Conservation (phyloP, 2,329 filamentous ascomycete genomes). For the Monosporascus sp. region DNA sequence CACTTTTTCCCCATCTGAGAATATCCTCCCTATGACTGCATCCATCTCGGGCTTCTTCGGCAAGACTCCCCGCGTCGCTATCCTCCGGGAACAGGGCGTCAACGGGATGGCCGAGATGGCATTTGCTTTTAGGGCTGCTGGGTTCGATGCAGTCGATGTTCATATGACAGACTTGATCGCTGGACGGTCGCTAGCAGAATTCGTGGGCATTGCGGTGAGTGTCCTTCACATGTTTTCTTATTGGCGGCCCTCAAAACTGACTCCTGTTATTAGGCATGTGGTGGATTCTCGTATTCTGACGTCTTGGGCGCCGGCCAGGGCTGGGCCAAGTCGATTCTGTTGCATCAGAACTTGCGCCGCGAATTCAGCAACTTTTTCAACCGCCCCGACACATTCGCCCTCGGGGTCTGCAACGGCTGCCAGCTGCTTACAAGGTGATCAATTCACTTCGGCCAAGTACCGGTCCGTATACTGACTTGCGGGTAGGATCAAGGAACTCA, state of each 20-base stretch:
- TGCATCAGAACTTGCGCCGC: slow-evolving; percentile 69
- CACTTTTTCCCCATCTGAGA: slow-evolving; percentile 73
- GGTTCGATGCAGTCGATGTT: slow-evolving; percentile 87
- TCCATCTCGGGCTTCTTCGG: slow-evolving; percentile 24
- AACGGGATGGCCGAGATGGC: slow-evolving; percentile 98
- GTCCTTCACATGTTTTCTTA: too few relatives aligned
- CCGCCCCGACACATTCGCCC: slow-evolving; percentile 80
- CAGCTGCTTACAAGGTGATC: slow-evolving; percentile 73
- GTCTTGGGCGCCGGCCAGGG: slow-evolving; percentile 92
- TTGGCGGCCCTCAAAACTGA: too few relatives aligned
- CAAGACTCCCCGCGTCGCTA: slow-evolving; percentile 71
- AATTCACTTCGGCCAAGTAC: too few relatives aligned
- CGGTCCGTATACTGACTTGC: too few relatives aligned
- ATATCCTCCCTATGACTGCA: slow-evolving; percentile 38
- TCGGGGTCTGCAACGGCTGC: slow-evolving; percentile 96
- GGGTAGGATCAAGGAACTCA: slow-evolving; percentile 62
- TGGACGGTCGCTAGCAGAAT: slow-evolving; percentile 73
- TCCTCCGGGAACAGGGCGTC: slow-evolving; percentile 90
- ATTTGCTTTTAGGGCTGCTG: slow-evolving; percentile 86
- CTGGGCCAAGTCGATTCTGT: slow-evolving; percentile 89
- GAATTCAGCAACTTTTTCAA: slow-evolving; percentile 85
- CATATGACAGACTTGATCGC: slow-evolving; percentile 93
- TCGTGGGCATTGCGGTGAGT: slow-evolving; percentile 71
- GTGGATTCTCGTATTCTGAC: slow-evolving; percentile 88
- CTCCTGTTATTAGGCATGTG: slow-evolving; percentile 50